Evolutionary conservation across 129 eudicot genomes (phyloP).

Genomic region (Chrysanthemum seticuspe): DNA sequence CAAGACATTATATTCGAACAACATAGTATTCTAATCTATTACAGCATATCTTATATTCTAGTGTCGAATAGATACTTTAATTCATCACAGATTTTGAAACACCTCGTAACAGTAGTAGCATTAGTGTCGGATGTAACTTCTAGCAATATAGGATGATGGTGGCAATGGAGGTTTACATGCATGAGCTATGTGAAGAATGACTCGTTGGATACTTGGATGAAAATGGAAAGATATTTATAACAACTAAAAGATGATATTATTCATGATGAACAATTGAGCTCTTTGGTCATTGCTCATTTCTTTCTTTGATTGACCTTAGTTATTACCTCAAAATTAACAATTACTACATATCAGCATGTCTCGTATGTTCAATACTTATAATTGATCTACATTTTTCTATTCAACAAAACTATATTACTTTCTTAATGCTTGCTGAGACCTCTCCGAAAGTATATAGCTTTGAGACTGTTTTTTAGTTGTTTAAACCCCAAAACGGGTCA

Average conservation of each 20-base stretch:
- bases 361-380: background rate
- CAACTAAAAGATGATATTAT: too few relatives aligned
- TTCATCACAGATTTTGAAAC: background rate
- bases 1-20: too few relatives aligned
- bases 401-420: background rate
- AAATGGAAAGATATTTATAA: background rate
- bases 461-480: constrained; percentile 25
- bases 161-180: background rate
- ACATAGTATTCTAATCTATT: too few relatives aligned
- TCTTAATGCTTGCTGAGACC: constrained; percentile 11
- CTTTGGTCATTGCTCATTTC: too few relatives aligned
- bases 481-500: constrained; percentile 40
- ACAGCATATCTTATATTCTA: background rate
- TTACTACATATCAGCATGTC: too few relatives aligned
- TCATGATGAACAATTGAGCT: too few relatives aligned
- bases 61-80: background rate
- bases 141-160: background rate
- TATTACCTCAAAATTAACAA: too few relatives aligned
- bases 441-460: background rate
- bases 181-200: too few relatives aligned
- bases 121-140: too few relatives aligned
- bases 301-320: too few relatives aligned
- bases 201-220: background rate
- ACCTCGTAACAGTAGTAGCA: too few relatives aligned
- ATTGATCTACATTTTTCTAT: background rate